A percentile compares a stretch with the other conserved stretches of the same genome.
These are phyloP conservation scores for Durusdinium trenchii DNA, from an alignment of 73 alveolate species.

Conservation along the genomic window DNA sequence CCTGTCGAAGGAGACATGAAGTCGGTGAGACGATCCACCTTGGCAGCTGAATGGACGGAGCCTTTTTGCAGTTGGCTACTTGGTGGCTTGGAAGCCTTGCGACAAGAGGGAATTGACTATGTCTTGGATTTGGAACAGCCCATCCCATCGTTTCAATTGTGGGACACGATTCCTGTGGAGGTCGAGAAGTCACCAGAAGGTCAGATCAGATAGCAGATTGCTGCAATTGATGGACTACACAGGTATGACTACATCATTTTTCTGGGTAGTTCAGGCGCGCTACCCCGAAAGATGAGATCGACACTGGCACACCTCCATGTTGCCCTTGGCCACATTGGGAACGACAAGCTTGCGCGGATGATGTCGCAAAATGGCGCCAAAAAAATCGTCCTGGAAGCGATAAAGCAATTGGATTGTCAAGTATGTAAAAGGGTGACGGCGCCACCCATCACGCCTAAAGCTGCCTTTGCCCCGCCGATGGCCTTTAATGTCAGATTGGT, in stretches of 20 bases:
- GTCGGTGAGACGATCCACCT: not conserved
- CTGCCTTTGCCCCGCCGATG: not conserved
- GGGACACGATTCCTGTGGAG: not conserved
- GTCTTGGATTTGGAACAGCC: not conserved
- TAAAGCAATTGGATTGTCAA: not conserved
- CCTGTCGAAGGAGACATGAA: not conserved
- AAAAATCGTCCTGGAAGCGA: not conserved
- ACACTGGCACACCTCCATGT: no score
- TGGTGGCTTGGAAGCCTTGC: not conserved
- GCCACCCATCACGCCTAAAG: not conserved
- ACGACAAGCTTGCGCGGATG: no score
- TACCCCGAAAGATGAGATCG: not conserved
- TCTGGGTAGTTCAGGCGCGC: not conserved
- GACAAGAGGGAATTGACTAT: not conserved
- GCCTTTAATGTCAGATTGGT: not conserved
- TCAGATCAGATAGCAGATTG: not conserved
- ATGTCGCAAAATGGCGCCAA: not conserved
- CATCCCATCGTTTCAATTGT: not conserved
- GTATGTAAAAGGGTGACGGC: no score
- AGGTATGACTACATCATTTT: no score
- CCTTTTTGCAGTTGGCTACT: no score
- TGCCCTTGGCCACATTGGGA: no score
- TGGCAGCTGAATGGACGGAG: not conserved
- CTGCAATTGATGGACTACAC: not conserved
- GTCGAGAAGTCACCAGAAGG: not conserved